Percentiles rank a stretch among this genome's conserved stretches.
Evolutionary conservation across 495 filamentous ascomycete species (phyloP).

Genomic region (Podospora pseudoanserina): DNA sequence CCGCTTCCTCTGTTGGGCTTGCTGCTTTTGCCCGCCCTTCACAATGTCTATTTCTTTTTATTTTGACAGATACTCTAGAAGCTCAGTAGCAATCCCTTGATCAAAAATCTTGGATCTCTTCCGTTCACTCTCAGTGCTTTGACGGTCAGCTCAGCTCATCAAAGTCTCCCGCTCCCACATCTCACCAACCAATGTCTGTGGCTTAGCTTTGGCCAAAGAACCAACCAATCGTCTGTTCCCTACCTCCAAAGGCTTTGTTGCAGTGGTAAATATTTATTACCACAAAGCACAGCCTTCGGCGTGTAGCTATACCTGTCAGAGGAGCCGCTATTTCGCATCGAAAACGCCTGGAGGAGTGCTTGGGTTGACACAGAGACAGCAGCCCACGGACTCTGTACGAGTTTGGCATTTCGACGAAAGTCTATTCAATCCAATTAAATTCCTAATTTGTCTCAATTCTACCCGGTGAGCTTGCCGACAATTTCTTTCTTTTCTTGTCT

Average conservation of each 20-base stretch:
- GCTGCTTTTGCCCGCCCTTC: not conserved
- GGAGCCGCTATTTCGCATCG: not conserved
- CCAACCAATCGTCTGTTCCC: not conserved
- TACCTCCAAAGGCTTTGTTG: not conserved
- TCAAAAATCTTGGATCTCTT: not conserved
- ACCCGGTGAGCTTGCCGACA: not conserved
- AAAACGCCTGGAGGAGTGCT: not conserved
- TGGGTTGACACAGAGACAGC: not conserved
- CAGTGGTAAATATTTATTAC: too few species aligned
- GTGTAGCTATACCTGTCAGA: not conserved
- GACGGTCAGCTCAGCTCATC: not conserved
- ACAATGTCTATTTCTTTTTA: not conserved
- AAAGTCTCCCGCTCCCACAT: not conserved
- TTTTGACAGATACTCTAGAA: not conserved
- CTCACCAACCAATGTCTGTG: not conserved
- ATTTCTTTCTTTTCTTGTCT: not conserved
- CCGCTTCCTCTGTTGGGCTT: not conserved
- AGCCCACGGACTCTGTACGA: too few species aligned
- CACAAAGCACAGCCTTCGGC: not conserved
- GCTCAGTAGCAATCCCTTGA: not conserved
- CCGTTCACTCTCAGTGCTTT: not conserved
- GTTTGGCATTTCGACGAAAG: not conserved
- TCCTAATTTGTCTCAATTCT: not conserved
- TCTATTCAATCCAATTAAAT: not conserved
- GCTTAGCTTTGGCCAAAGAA: not conserved